A percentile compares a stretch with the other conserved stretches of the same genome.
Conservation (phyloP, 176 grass and related monocot species). For the Ensete ventricosum region DNA sequence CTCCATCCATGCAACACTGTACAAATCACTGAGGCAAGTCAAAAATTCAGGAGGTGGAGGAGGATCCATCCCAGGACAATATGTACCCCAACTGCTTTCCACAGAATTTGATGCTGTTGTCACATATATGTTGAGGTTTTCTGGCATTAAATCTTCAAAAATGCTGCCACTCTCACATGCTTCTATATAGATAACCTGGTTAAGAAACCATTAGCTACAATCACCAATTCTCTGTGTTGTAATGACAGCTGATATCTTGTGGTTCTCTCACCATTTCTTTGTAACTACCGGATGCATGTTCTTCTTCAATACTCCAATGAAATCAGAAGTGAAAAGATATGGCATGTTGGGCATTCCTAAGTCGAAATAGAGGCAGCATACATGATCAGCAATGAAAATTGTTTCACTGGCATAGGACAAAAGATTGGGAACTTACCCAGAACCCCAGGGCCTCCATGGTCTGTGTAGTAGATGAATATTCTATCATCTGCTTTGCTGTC, state of each 20-base stretch:
- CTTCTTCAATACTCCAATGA: conserved; percentile 57
- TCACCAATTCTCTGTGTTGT: background rate
- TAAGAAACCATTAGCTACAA: conserved; percentile 8
- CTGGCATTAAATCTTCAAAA: conserved; percentile 72
- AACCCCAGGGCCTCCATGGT: conserved; percentile 89
- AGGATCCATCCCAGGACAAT: conserved; percentile 60
- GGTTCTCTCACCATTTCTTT: conserved; percentile 65
- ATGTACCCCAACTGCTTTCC: conserved; percentile 81
- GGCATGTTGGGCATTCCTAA: conserved; percentile 78
- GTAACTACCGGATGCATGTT: conserved; percentile 75
- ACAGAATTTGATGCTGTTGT: conserved; percentile 69
- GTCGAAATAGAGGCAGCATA: conserved; percentile 11
- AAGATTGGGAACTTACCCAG: conserved; percentile 41
- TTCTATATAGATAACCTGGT: conserved; percentile 89
- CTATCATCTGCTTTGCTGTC: conserved; percentile 73
- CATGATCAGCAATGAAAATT: background rate
- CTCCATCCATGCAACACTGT: conserved; percentile 96
- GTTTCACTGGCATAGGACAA: background rate
- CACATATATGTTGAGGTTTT: conserved; percentile 69
- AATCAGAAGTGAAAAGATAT: conserved; percentile 62
- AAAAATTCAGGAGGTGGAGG: conserved; percentile 57
- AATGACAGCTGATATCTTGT: background rate
- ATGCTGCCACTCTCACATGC: conserved; percentile 95
- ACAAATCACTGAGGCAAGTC: conserved; percentile 78
- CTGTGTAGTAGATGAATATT: conserved; percentile 94